phyloP scores from a whole-genome alignment of 2,329 filamentous ascomycete species.

The Fusarium fujikuroi region DNA sequence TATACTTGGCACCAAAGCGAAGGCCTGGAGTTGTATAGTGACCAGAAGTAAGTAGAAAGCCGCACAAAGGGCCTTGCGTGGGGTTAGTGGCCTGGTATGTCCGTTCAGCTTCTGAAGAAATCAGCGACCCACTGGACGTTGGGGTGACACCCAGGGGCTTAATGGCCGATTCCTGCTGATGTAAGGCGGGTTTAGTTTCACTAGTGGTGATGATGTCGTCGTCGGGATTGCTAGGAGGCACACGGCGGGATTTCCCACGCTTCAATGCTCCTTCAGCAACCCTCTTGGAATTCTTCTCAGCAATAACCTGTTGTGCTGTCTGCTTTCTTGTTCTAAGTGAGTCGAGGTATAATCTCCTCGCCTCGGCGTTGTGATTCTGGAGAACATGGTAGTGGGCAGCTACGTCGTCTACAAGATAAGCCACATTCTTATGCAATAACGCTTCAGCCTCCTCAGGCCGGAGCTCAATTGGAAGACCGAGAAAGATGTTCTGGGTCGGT shows the following conservation, averaged over 20 bases:
- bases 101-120: constrained; percentile 31
- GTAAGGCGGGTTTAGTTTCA: constrained; percentile 27
- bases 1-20: constrained; percentile 93
- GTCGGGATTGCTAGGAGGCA: constrained; percentile 12
- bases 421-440: constrained; percentile 80
- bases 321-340: constrained; percentile 60
- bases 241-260: constrained; percentile 19
- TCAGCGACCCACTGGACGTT: constrained; percentile 49
- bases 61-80: constrained; percentile 71
- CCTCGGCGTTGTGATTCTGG: constrained; percentile 63
- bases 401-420: constrained; percentile 83
- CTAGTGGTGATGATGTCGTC: constrained; percentile 32
- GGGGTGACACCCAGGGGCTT: constrained; percentile 50
- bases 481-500: constrained; percentile 93
- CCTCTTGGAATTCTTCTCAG: constrained; percentile 53
- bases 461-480: constrained; percentile 87
- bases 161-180: constrained; percentile 23
- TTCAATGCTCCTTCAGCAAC: constrained; percentile 45
- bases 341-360: constrained; percentile 72
- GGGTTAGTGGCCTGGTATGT: constrained; percentile 26
- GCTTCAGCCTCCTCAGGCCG: constrained; percentile 89
- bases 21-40: constrained; percentile 93
- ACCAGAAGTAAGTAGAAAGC: constrained; percentile 78
- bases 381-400: constrained; percentile 75
- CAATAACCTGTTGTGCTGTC: constrained; percentile 53